Evolutionary conservation across 2,329 filamentous ascomycete species (phyloP).

Genomic region (Chaetomiaceae sp.): DNA sequence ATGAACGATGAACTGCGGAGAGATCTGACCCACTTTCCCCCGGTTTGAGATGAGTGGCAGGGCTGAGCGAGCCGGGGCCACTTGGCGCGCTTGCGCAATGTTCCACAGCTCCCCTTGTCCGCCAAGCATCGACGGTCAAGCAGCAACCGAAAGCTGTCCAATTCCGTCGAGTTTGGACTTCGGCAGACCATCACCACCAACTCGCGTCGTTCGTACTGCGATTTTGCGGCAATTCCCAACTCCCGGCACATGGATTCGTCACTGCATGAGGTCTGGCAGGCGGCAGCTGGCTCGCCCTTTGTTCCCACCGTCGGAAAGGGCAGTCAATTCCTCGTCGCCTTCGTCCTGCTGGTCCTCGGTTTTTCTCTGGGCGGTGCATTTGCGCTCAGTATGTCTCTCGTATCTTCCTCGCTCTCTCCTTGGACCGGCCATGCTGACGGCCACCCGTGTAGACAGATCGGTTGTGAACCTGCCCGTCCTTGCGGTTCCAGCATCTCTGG

Average conservation of each 20-base stretch:
- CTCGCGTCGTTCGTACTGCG: not conserved
- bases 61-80: too few species aligned
- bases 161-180: not conserved
- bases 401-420: not conserved
- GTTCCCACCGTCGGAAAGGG: slow-evolving; percentile 74
- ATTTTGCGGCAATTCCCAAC: not conserved
- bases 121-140: slow-evolving; percentile 5
- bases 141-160: slow-evolving; percentile 14
- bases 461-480: slow-evolving; percentile 70
- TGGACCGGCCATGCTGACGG: slow-evolving; percentile 21
- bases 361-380: slow-evolving; percentile 73
- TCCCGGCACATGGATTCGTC: slow-evolving; percentile 66
- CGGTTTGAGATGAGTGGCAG: too few species aligned
- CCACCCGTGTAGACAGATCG: slow-evolving; percentile 63
- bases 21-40: too few species aligned
- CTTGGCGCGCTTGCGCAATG: too few species aligned
- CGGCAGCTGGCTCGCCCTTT: slow-evolving; percentile 83
- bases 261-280: slow-evolving; percentile 88
- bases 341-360: slow-evolving; percentile 67
- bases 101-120: too few species aligned
- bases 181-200: not conserved
- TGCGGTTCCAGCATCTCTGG: slow-evolving; percentile 80
- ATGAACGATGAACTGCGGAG: too few species aligned
- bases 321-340: slow-evolving; percentile 78
- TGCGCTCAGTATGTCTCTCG: slow-evolving; percentile 65